phyloP scores from a whole-genome alignment of 768 basidiomycete genomes.

The Saitozyma podzolica region DNA sequence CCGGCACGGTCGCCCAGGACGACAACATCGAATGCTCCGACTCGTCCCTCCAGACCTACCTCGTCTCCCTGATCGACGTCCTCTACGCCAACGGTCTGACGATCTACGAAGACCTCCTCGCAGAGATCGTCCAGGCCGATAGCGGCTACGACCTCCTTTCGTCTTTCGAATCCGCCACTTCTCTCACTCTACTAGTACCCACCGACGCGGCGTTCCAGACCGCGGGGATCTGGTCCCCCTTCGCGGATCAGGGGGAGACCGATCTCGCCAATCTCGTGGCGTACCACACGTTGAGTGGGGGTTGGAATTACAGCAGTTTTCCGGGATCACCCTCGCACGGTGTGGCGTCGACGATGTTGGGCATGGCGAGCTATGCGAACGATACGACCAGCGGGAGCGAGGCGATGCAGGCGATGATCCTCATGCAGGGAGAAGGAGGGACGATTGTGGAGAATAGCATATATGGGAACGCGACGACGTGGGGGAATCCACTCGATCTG shows the following conservation, averaged over 20 bases:
- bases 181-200: slow-evolving; percentile 34
- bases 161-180: slow-evolving; percentile 8
- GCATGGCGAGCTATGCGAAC: background rate
- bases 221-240: slow-evolving; percentile 27
- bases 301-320: slow-evolving; percentile 15
- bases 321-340: slow-evolving; percentile 10
- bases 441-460: slow-evolving; percentile 15
- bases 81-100: slow-evolving; percentile 40
- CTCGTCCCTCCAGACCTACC: slow-evolving; percentile 26
- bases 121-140: slow-evolving; percentile 23
- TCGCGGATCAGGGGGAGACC: slow-evolving; percentile 11
- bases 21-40: slow-evolving; percentile 32
- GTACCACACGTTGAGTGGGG: slow-evolving; percentile 27
- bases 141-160: slow-evolving; percentile 30
- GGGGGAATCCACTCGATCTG: slow-evolving; percentile 21
- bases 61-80: slow-evolving; percentile 31
- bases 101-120: slow-evolving; percentile 37
- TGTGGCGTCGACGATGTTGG: slow-evolving; percentile 10
- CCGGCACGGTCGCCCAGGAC: slow-evolving; percentile 3
- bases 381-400: slow-evolving; percentile 1
- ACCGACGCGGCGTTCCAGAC: slow-evolving; percentile 37
- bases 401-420: slow-evolving; percentile 19
- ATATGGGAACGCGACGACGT: slow-evolving; percentile 29
- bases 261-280: slow-evolving; percentile 21
- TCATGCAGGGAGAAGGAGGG: slow-evolving; percentile 19